Percentiles rank a stretch among this genome's conserved stretches.
phyloP scores from a whole-genome alignment of 208 protist genomes.

The Kentomonas sorsogonicus region DNA sequence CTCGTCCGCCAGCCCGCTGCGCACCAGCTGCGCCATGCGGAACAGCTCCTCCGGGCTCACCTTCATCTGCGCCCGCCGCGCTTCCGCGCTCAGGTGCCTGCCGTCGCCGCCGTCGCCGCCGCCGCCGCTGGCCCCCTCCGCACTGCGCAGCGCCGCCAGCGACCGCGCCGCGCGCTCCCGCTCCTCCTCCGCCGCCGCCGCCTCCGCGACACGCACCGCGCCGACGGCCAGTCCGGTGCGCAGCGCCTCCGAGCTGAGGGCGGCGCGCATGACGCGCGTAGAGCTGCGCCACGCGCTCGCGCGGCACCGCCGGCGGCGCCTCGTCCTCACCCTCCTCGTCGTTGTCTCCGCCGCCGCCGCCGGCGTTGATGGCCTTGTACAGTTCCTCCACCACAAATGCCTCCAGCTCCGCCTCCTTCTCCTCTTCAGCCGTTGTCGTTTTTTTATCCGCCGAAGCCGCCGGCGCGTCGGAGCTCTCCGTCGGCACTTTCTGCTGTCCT shows the following conservation, averaged over 20 bases:
- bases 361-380: constrained; percentile 23
- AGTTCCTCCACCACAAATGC: constrained; percentile 16
- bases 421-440: constrained; percentile 18
- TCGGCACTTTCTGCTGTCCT: constrained; percentile 17
- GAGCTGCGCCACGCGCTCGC: constrained; percentile 46
- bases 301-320: constrained; percentile 28
- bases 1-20: constrained; percentile 77
- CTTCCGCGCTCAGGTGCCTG: constrained; percentile 33
- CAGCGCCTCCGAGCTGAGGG: constrained; percentile 29
- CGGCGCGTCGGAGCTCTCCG: too few relatives aligned
- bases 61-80: constrained; percentile 61
- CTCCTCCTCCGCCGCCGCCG: constrained; percentile 46
- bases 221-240: constrained; percentile 49
- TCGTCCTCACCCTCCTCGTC: constrained; percentile 27
- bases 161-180: constrained; percentile 18
- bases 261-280: constrained; percentile 45
- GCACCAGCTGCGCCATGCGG: constrained; percentile 79
- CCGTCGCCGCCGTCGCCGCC: constrained; percentile 22
- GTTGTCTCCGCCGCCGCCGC: background rate
- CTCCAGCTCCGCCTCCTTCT: background rate
- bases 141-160: constrained; percentile 39
- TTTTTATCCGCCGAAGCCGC: too few relatives aligned
- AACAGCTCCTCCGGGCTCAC: constrained; percentile 85
- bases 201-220: constrained; percentile 52
- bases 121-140: constrained; percentile 19